Conservation (phyloP, 495 filamentous ascomycete genomes). For the Aspergillus campestris region DNA sequence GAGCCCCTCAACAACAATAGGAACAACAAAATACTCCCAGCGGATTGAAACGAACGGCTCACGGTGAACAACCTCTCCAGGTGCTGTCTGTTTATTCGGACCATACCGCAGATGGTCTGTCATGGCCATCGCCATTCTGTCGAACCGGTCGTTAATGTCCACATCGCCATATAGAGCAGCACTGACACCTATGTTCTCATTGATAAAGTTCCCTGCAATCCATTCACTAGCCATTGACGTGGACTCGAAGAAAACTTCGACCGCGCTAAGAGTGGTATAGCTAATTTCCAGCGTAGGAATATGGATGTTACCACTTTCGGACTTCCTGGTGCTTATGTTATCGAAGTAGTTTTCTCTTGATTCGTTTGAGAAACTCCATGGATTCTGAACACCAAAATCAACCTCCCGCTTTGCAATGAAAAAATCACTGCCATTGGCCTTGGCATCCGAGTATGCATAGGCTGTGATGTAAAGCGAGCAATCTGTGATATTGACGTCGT, state of each 20-base stretch:
- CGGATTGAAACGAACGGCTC: constrained; percentile 10
- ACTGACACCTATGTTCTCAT: constrained; percentile 6
- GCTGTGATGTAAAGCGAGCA: constrained; percentile 11
- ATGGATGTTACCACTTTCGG: background rate
- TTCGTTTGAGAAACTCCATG: constrained; percentile 2
- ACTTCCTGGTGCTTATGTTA: background rate
- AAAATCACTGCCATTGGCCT: constrained; percentile 9
- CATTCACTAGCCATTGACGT: constrained; percentile 6
- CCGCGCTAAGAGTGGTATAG: background rate
- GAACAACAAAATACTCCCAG: constrained; percentile 13
- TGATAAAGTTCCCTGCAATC: constrained; percentile 7
- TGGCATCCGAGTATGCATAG: constrained; percentile 5
- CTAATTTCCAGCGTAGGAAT: constrained; percentile 2
- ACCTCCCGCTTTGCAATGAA: constrained; percentile 7
- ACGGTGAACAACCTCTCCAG: constrained; percentile 5
- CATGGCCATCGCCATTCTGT: constrained; percentile 13
- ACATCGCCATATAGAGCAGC: constrained; percentile 7
- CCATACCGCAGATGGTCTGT: constrained; percentile 11
- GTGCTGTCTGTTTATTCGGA: constrained; percentile 4
- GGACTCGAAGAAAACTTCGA: constrained; percentile 8
- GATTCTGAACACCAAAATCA: constrained; percentile 7
- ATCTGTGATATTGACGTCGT: constrained; percentile 11
- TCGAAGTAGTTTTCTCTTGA: background rate
- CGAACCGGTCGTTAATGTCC: constrained; percentile 6
- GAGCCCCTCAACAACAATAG: constrained; percentile 7